A percentile compares a stretch with the other conserved stretches of the same genome.
These are phyloP conservation scores for Actinomortierella ambigua DNA, from an alignment of 371 early-diverging fungal genomes.

Conservation along the genomic window DNA sequence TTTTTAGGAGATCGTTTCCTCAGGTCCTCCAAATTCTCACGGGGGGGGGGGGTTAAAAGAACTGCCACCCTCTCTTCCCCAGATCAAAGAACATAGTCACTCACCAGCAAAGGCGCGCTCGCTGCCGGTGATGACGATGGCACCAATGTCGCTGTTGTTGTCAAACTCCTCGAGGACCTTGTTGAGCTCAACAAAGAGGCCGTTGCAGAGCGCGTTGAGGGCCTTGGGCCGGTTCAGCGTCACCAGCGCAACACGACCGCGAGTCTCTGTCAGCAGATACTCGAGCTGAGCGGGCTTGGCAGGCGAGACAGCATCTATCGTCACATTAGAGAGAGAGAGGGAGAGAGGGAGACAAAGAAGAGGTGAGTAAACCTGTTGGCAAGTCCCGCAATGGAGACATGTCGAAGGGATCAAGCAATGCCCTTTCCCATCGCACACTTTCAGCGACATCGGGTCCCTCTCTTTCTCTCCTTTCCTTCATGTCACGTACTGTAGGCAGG, in stretches of 20 bases:
- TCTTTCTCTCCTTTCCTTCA: too few species aligned
- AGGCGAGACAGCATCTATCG: conserved; percentile 47
- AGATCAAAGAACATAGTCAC: not conserved
- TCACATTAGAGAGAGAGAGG: conserved; percentile 1
- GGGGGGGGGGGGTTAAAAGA: too few species aligned
- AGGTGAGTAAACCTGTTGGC: not conserved
- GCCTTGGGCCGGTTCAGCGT: conserved; percentile 96
- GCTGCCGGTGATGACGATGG: conserved; percentile 95
- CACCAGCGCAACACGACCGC: conserved; percentile 88
- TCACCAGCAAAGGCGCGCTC: conserved; percentile 95
- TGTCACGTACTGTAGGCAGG: conserved; percentile 40
- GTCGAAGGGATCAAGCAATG: too few species aligned
- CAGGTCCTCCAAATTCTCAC: not conserved
- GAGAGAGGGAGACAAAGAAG: not conserved
- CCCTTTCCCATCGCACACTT: too few species aligned
- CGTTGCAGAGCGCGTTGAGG: conserved; percentile 94
- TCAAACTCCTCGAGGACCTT: conserved; percentile 85
- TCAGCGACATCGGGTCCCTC: too few species aligned
- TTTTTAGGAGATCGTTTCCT: not conserved
- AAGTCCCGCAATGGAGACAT: too few species aligned
- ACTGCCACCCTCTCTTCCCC: too few species aligned
- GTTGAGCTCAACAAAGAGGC: conserved; percentile 91
- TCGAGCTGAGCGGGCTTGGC: conserved; percentile 51
- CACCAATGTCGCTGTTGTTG: conserved; percentile 79
- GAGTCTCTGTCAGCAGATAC: conserved; percentile 77